A percentile compares a stretch with the other conserved stretches of the same genome.
Evolutionary conservation across 164 flowering plant genomes (phyloP).

Genomic region (Piper longum): DNA sequence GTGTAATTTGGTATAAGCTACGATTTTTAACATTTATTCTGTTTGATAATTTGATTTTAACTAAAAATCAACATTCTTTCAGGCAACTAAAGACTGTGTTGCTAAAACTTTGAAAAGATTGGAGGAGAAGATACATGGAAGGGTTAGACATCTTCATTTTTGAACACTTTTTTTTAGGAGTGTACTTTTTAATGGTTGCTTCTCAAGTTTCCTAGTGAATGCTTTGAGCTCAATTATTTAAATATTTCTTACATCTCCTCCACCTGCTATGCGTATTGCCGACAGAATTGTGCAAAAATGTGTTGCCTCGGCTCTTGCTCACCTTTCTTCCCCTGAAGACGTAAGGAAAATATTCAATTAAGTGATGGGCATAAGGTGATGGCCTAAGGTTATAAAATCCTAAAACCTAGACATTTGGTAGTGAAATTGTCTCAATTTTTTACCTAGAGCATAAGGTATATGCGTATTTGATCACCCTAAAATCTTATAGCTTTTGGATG

Average conservation of each 20-base stretch:
- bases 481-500: no score
- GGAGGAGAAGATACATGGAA: conserved; percentile 87
- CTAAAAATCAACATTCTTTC: conserved; percentile 2
- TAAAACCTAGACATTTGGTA: no score
- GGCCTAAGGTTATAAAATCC: no score
- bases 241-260: background rate
- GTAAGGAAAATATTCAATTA: conserved; percentile 52
- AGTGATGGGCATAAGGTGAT: no score
- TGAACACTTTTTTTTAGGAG: background rate
- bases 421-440: no score
- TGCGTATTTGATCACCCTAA: no score
- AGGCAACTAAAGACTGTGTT: conserved; percentile 96
- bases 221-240: background rate
- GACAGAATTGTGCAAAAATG: conserved; percentile 67
- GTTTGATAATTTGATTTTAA: no score
- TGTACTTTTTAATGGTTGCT: background rate
- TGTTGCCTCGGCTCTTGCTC: conserved; percentile 93
- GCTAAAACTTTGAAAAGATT: conserved; percentile 92
- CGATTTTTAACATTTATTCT: no score
- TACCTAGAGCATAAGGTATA: no score
- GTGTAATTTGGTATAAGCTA: background rate
- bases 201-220: background rate
- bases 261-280: conserved; percentile 41
- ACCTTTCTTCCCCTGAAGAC: conserved; percentile 82
- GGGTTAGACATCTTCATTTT: conserved; percentile 31